Percentiles rank a stretch among this genome's conserved stretches.
Conservation (phyloP, 129 eudicot species). For the Kitagawia praeruptora region DNA sequence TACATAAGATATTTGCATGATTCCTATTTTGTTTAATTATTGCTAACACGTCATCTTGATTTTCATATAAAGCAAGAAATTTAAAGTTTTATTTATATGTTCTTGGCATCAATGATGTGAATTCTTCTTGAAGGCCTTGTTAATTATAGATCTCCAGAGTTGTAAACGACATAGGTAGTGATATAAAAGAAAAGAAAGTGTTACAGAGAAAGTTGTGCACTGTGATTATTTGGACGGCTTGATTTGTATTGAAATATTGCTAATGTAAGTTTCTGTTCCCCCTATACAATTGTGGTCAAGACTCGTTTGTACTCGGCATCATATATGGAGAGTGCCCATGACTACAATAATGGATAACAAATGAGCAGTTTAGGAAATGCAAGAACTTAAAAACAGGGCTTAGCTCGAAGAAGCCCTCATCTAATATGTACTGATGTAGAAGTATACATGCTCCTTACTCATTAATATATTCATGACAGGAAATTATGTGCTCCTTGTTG, state of each 20-base stretch:
- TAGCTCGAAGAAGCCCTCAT: too few species aligned
- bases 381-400: not conserved
- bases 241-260: not conserved
- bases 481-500: not conserved
- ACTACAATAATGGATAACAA: not conserved
- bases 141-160: too few species aligned
- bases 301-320: not conserved
- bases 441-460: not conserved
- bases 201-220: too few species aligned
- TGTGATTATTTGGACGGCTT: too few species aligned
- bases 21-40: too few species aligned
- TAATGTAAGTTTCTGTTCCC: not conserved
- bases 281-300: not conserved
- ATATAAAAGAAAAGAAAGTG: too few species aligned
- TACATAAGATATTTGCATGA: too few species aligned
- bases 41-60: not conserved
- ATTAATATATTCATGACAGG: not conserved
- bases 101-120: not conserved
- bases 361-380: too few species aligned
- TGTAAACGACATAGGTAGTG: too few species aligned
- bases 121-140: too few species aligned
- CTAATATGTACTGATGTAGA: too few species aligned
- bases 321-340: not conserved
- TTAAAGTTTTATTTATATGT: not conserved
- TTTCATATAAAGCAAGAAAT: not conserved